A percentile compares a stretch with the other conserved stretches of the same genome.
phyloP scores from a whole-genome alignment of 192 early-diverging fungal species.

The Backusella morwellensis region DNA sequence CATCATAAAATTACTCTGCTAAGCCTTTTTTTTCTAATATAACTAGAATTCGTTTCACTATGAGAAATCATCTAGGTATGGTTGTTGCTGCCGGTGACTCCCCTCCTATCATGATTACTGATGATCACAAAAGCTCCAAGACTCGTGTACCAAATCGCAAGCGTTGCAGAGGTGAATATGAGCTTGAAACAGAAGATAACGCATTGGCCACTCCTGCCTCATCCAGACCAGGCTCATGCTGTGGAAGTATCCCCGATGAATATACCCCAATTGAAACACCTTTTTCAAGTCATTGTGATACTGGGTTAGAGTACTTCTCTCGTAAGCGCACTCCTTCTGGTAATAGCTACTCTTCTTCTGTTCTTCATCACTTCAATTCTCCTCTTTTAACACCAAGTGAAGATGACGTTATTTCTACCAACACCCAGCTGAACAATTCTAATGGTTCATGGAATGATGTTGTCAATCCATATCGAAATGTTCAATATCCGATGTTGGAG shows the following conservation, averaged over 20 bases:
- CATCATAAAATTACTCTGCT: not conserved
- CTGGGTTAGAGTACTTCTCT: not conserved
- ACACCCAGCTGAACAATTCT: not conserved
- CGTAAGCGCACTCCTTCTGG: not conserved
- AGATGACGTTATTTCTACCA: not conserved
- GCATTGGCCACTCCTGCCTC: not conserved
- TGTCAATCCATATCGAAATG: not conserved
- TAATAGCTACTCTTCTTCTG: not conserved
- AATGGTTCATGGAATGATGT: not conserved
- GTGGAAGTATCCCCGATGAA: not conserved
- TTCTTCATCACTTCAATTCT: not conserved
- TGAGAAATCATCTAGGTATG: slow-evolving; percentile 61
- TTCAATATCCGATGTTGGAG: not conserved
- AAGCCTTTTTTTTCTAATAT: not conserved
- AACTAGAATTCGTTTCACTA: slow-evolving; percentile 68
- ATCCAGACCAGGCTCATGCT: not conserved
- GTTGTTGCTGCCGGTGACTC: slow-evolving; percentile 81
- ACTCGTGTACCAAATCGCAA: slow-evolving; percentile 28
- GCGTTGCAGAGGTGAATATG: slow-evolving; percentile 29
- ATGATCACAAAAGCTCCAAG: slow-evolving; percentile 91
- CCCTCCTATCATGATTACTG: slow-evolving; percentile 96
- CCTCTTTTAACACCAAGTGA: not conserved
- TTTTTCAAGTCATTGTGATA: not conserved
- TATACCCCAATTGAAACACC: not conserved
- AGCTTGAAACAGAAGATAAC: slow-evolving; percentile 12